These are phyloP conservation scores for Spathaspora girioi DNA, from an alignment of 805 yeast genomes.

Conservation along the genomic window DNA sequence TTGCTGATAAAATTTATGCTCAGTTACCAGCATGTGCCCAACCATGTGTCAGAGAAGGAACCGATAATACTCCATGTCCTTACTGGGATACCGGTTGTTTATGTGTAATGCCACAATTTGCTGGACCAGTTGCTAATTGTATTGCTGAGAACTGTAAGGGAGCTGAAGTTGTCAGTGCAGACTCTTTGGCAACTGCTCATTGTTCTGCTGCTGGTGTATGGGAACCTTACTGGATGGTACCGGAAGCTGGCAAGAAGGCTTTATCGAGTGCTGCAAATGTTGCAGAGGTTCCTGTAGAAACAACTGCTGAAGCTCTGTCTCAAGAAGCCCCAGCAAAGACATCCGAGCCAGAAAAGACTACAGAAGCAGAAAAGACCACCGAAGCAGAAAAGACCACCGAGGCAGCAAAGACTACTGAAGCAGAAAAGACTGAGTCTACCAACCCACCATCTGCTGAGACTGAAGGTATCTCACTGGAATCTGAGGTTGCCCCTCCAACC, in stretches of 20 bases:
- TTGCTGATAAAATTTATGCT: slow-evolving; percentile 41
- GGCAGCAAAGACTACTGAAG: neutral
- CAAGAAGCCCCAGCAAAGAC: slow-evolving; percentile 10
- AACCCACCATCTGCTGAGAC: neutral
- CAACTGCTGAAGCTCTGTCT: neutral
- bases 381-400: neutral
- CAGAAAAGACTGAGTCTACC: neutral
- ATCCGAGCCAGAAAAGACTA: neutral
- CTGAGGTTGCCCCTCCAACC: neutral
- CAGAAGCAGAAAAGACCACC: slow-evolving; percentile 1
- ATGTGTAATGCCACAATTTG: slow-evolving; percentile 45
- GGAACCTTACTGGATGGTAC: slow-evolving; percentile 30
- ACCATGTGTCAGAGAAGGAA: slow-evolving; percentile 31
- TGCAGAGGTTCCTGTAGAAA: slow-evolving; percentile 10
- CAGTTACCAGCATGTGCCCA: slow-evolving; percentile 40
- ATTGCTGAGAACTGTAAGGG: slow-evolving; percentile 35
- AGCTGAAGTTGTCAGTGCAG: slow-evolving; percentile 30
- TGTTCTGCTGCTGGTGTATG: slow-evolving; percentile 33
- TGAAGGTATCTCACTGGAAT: slow-evolving; percentile 1
- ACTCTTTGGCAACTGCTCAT: slow-evolving; percentile 32
- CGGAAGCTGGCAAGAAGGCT: slow-evolving; percentile 18
- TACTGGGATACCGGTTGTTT: slow-evolving; percentile 50
- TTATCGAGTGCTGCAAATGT: slow-evolving; percentile 24
- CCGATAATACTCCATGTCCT: slow-evolving; percentile 43
- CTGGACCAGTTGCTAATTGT: slow-evolving; percentile 39